These are phyloP conservation scores for Calycina herbarum DNA, from an alignment of 2,329 filamentous ascomycete species.

Conservation along the genomic window DNA sequence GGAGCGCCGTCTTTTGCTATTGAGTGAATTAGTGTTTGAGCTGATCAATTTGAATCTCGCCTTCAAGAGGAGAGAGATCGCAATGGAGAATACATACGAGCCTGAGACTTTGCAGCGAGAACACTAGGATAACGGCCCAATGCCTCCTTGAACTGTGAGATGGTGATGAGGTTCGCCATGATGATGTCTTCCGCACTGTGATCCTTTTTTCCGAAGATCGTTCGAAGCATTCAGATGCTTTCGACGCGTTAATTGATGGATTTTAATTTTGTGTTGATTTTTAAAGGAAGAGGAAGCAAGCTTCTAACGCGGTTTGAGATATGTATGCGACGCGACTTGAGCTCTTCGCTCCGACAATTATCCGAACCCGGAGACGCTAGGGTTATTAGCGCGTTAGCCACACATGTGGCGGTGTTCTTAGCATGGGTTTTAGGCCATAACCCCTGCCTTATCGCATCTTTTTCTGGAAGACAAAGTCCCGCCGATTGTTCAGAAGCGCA, in stretches of 20 bases:
- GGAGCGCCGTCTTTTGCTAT: conserved; percentile 30
- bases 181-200: neutral
- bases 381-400: neutral
- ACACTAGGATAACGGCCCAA: conserved; percentile 32
- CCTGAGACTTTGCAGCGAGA: conserved; percentile 26
- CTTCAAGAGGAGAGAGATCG: neutral
- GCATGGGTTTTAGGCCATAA: neutral
- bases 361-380: neutral
- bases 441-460: neutral
- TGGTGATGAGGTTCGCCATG: conserved; percentile 34
- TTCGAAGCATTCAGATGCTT: conserved; percentile 22
- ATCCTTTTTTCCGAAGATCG: conserved; percentile 22
- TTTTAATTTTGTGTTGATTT: conserved; percentile 24
- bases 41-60: neutral
- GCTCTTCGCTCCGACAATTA: conserved; percentile 6
- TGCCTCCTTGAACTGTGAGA: conserved; percentile 33
- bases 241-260: conserved; percentile 11
- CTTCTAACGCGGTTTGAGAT: neutral
- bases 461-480: neutral
- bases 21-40: conserved; percentile 20
- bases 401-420: neutral
- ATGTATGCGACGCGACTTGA: conserved; percentile 10
- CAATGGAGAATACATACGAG: conserved; percentile 25
- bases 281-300: conserved; percentile 14
- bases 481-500: conserved; percentile 3